These are phyloP conservation scores for Pezicula radicicola DNA, from an alignment of 2,329 filamentous ascomycete genomes.

Conservation along the genomic window DNA sequence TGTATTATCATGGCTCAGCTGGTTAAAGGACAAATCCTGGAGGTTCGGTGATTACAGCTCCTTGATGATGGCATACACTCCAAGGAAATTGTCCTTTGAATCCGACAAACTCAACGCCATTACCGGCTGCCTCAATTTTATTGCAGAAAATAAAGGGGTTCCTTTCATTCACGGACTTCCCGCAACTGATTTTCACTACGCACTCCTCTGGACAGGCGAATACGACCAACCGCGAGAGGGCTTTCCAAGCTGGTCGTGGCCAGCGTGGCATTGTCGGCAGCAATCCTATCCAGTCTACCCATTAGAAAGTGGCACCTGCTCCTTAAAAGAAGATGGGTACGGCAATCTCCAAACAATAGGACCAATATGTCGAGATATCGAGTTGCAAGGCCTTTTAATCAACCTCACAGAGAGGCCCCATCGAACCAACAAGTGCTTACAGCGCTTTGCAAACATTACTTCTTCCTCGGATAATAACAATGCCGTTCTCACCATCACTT, in stretches of 20 bases:
- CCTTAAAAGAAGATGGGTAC: too few relatives aligned
- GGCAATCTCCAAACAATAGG: neutral
- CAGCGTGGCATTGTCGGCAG: slow-evolving; percentile 1
- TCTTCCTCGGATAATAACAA: neutral
- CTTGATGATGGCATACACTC: neutral
- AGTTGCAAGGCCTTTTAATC: neutral
- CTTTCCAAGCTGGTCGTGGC: slow-evolving; percentile 4
- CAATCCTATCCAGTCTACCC: neutral
- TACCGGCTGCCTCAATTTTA: slow-evolving; percentile 1
- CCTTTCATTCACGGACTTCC: slow-evolving; percentile 1
- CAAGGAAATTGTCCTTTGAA: slow-evolving; percentile 2
- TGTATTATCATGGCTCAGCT: neutral
- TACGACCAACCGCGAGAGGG: neutral
- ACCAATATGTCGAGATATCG: neutral
- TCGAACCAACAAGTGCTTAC: neutral
- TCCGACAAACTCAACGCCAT: slow-evolving; percentile 4
- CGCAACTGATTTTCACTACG: slow-evolving; percentile 3
- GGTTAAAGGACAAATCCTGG: neutral
- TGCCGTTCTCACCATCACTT: neutral
- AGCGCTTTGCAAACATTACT: neutral
- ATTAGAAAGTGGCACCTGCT: neutral
- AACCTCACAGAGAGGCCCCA: neutral
- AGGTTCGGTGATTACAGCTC: neutral
- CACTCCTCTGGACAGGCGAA: slow-evolving; percentile 1
- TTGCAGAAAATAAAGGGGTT: neutral